Evolutionary conservation across 148 eudicot species (phyloP), one percentile per base, ranked within the genome.

Genomic region (Euryodendron excelsum): DNA sequence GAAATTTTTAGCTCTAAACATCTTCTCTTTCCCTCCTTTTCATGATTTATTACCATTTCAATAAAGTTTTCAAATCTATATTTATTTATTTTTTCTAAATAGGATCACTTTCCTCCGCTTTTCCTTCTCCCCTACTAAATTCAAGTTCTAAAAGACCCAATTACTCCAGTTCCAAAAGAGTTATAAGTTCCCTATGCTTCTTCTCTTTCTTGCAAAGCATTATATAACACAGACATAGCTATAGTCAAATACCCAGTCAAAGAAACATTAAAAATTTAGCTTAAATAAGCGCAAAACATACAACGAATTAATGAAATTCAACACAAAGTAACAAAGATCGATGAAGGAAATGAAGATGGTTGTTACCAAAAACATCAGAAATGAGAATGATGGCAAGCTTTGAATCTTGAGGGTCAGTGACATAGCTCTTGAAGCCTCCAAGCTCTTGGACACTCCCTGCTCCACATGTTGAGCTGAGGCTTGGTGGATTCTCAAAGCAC

Each of bases 291-390:
- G 52, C 15, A 66, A 45, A 74, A 53, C 20, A 58, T 28, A 25
- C 21, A 37, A 75, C 64, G 21, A 64, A 28, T 47, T 5, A 20
- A 45, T 31, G 37, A 12, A 63, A 76, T 17, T 64, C 25, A 45
- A 47, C 20, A 31, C 60, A 34, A 39, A 64, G 23, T 50, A 62
- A n/a, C 59, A 52, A 25, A 65, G 14, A 64, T 27, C 20, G 33
- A 66, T 20, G 79, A 28, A 48, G 62, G 20, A 64, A 63, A 18
- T 20, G 14, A 53, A 28, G 78, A 45, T 60, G 78, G 61, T 48
- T 10, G 20, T 76, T 80, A 86, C 88, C 86, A 67, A 68, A 86
- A 73, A 80, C 84, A 78, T 86, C 88, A 70, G 84, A 52, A 72
- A 75, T 28, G 21, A 86, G 75, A 79, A 86, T 72, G 25, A 86